Evolutionary conservation across 2,329 filamentous ascomycete genomes (phyloP).

Genomic region (Ascochyta koolunga): DNA sequence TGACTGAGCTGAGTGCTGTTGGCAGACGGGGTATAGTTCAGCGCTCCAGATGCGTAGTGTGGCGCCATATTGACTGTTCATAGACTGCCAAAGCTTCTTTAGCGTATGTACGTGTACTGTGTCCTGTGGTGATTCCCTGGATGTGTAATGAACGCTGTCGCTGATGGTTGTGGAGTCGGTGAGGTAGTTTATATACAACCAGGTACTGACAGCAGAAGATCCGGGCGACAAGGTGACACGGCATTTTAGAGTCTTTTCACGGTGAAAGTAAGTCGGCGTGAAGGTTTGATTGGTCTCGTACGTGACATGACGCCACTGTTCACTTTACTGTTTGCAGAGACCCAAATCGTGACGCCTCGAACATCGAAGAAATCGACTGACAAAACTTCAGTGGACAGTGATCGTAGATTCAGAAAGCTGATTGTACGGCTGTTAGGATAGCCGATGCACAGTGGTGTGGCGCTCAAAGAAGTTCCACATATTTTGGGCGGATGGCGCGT

Average conservation of each 20-base stretch:
- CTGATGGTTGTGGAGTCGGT: not conserved
- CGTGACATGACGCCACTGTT: not conserved
- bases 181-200: constrained; percentile 7
- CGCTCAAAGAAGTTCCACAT: too few species aligned
- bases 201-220: not conserved
- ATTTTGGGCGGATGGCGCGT: too few species aligned
- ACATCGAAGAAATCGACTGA: not conserved
- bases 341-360: not conserved
- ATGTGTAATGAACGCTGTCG: not conserved
- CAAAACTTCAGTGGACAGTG: not conserved
- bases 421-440: too few species aligned
- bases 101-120: not conserved
- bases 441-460: too few species aligned
- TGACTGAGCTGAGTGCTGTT: constrained; percentile 1
- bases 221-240: not conserved
- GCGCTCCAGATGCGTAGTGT: not conserved
- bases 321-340: not conserved
- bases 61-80: constrained; percentile 2
- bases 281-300: constrained; percentile 1
- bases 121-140: not conserved
- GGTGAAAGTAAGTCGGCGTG: constrained; percentile 5
- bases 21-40: not conserved
- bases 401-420: too few species aligned
- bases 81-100: not conserved
- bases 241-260: not conserved